phyloP scores from a whole-genome alignment of 2,329 filamentous ascomycete genomes.

The Ambrosiella cleistominuta region DNA sequence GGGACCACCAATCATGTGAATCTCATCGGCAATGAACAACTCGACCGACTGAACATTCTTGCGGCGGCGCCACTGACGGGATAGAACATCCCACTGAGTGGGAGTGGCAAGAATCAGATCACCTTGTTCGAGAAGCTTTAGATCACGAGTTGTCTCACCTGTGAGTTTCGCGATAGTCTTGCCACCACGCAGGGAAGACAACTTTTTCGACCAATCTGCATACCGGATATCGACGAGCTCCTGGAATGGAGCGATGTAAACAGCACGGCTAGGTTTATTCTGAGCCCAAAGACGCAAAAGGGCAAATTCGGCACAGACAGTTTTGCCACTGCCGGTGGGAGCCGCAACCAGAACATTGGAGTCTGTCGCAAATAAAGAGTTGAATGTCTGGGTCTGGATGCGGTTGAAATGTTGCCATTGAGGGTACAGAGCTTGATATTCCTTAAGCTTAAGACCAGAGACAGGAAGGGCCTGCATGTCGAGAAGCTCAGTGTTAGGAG shows the following conservation, averaged over 20 bases:
- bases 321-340: slow-evolving; percentile 92
- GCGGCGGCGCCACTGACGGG: slow-evolving; percentile 86
- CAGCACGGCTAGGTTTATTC: slow-evolving; percentile 46
- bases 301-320: slow-evolving; percentile 88
- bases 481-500: slow-evolving; percentile 77
- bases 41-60: slow-evolving; percentile 88
- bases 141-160: slow-evolving; percentile 77
- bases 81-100: slow-evolving; percentile 87
- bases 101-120: slow-evolving; percentile 88
- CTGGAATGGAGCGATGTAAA: slow-evolving; percentile 90
- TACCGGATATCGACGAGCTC: slow-evolving; percentile 71
- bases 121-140: slow-evolving; percentile 72
- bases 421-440: slow-evolving; percentile 67
- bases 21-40: slow-evolving; percentile 84
- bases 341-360: slow-evolving; percentile 88
- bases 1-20: slow-evolving; percentile 79
- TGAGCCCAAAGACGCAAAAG: slow-evolving; percentile 69
- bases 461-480: slow-evolving; percentile 85
- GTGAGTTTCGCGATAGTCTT: slow-evolving; percentile 87
- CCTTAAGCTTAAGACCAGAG: slow-evolving; percentile 68
- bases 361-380: slow-evolving; percentile 75
- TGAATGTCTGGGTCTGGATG: slow-evolving; percentile 93
- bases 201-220: slow-evolving; percentile 69
- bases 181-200: slow-evolving; percentile 56
- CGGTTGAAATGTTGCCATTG: slow-evolving; percentile 86